phyloP scores from a whole-genome alignment of 2,329 filamentous ascomycete species.

The Thelonectria rubi region DNA sequence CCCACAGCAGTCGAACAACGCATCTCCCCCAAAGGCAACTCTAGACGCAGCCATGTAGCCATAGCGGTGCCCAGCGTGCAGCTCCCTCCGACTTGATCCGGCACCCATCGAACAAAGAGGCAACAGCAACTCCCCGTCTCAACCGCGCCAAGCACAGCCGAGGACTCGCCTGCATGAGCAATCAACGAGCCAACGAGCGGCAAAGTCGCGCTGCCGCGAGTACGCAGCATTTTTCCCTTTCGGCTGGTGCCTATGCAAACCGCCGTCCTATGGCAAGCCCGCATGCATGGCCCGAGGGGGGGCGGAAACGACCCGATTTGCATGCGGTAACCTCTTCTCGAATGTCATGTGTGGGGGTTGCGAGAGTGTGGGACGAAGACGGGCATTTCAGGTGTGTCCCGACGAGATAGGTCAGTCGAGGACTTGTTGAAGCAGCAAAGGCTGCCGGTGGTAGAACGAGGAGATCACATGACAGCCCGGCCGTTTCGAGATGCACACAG shows the following conservation, averaged over 20 bases:
- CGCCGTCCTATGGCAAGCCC: conserved; percentile 7
- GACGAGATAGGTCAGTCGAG: conserved; percentile 9
- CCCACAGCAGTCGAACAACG: background rate
- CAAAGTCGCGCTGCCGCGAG: background rate
- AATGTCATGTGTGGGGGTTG: conserved; percentile 6
- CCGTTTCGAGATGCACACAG: background rate
- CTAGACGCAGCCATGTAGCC: background rate
- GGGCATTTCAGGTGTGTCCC: conserved; percentile 6
- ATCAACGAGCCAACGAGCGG: background rate
- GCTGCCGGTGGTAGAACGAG: background rate
- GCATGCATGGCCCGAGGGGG: background rate
- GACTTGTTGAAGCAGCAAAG: background rate
- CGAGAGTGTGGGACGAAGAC: background rate
- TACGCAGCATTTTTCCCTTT: background rate
- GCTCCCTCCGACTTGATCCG: conserved; percentile 6
- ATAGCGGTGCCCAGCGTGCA: background rate
- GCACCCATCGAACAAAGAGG: background rate
- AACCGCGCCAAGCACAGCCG: background rate
- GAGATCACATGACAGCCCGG: background rate
- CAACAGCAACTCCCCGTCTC: background rate
- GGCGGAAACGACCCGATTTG: background rate
- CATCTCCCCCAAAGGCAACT: background rate
- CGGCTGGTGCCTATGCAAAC: background rate
- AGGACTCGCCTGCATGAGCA: background rate
- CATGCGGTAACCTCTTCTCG: background rate